Evolutionary conservation across 352 stramenopile genomes (phyloP), one percentile per base, ranked within the genome.

Genomic region (Phytophthora aleatoria): DNA sequence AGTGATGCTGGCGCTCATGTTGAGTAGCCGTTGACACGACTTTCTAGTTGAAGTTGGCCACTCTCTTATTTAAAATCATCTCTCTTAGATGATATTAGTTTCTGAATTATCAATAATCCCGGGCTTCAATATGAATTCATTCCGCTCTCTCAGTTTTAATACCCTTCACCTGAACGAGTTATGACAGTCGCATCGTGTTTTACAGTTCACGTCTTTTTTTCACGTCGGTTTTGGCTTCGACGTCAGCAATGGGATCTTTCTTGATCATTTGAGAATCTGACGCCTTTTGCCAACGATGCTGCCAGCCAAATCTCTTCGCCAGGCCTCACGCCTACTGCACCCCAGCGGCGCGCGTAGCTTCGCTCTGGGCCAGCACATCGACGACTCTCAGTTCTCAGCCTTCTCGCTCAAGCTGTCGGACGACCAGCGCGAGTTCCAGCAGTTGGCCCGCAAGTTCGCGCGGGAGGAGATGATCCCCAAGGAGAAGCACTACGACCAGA

Each of bases 381-480:
- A 92, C 48, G 84, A 92, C 48, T 80, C 78, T 13, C 44, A 62
- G 43, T 81, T 77, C 49, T 54, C 57, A 3, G 39, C 65, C 70
- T 89, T 91, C 60, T 91, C 81, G 50, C 71, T 95, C 57, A 95
- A 95, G 72, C 69, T 97, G 33, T 91, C 83, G 57, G 88, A 94
- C 55, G 85, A 95, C 47, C 88, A 97, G 75, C 85, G 84, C 63
- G 87, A 93, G 60, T 95, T 96, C 68, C 87, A 96, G 71, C 58
- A 79, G 38, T 61, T 95, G 4, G 89, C 90, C 26, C 81, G 89
- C 70, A 95, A 97, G 69, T 97, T 97, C 66, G 90, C 90, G 16
- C 77, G 81, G 33, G 86, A 97, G 20, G 90, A 97, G 69, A 95
- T 97, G 89, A 95, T 95, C 65, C 90, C 90, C 9, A 89, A 81